Base-by-base conservation (phyloP, 164 flowering plant genomes). In the Berberis vulgaris region DNA sequence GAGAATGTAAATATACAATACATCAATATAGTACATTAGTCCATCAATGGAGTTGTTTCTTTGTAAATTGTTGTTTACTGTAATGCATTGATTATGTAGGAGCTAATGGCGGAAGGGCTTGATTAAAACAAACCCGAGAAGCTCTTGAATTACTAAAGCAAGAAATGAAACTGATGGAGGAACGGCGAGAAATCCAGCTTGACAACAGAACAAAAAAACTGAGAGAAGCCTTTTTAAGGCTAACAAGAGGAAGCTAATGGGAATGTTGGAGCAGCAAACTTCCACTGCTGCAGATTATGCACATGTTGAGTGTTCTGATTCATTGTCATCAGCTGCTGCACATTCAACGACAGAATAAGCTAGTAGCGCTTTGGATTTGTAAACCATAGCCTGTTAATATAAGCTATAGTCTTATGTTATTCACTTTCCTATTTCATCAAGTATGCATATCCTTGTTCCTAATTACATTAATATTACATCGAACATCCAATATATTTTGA, bases 201-300 rank as follows among this genome's bases (percentile, higher is more conserved):
- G 80, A 76, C 63, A 81, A 79, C 59, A 82, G 76, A 7, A 87
- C 94, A 0, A 87, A 84, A 83, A 82, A 77, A 67, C 79, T 89
- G 0, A 85, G 96, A 50, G 94, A 89, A 73, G 91, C 94, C 2
- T 91, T 54, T 89, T 89, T 67, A 87, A 87, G 66, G 88, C 88
- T 0, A 89, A 89, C 80, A 85, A 80, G 70, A 84, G 86, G 65
- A 84, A 69, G 72, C 74, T 75, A 5, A 63, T 69, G 69, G 73
- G 65, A 57, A 62, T 62, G 65, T 10, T 62, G 43, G 65, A 62
- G 56, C 50, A 54, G 63, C 53, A 46, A 43, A 7, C 53, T 46
- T 43, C 47, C 2, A n/a, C 49, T 8, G 11, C 13, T n/a, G n/a
- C n/a, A n/a, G n/a, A n/a, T n/a, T n/a, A n/a, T 60, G 2, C 11